These are phyloP conservation scores for Ascoidea rubescens DNA, from an alignment of 805 yeast genomes.

Conservation along the genomic window DNA sequence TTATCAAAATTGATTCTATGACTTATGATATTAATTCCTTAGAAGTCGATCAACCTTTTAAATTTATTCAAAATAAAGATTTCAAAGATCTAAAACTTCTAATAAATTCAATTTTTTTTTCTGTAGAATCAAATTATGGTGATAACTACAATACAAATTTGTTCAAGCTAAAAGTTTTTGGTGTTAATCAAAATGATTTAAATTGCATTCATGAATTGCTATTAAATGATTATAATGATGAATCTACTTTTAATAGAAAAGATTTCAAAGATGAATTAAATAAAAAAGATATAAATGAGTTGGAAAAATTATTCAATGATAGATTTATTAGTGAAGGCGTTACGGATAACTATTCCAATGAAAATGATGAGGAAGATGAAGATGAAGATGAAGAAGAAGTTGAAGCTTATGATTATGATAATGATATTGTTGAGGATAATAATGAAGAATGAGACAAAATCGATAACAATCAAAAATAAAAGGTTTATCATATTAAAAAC, in stretches of 20 bases:
- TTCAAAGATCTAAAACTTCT: conserved; percentile 7
- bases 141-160: conserved; percentile 8
- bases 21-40: conserved; percentile 2
- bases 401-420: too few species aligned
- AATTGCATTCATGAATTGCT: conserved; percentile 9
- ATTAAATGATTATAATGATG: conserved; percentile 1
- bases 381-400: too few species aligned
- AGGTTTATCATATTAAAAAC: too few species aligned
- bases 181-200: conserved; percentile 10
- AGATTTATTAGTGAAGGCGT: conserved; percentile 1
- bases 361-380: too few species aligned
- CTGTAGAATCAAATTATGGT: conserved; percentile 11
- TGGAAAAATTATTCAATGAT: conserved; percentile 6
- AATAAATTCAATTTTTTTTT: conserved; percentile 5
- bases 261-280: background rate
- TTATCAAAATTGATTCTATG: conserved; percentile 9
- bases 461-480: too few species aligned
- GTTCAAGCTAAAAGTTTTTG: conserved; percentile 8
- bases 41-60: conserved; percentile 3
- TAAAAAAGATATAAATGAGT: conserved; percentile 1
- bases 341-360: too few species aligned
- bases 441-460: too few species aligned
- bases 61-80: conserved; percentile 1
- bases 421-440: too few species aligned
- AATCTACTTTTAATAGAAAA: background rate